phyloP scores from a whole-genome alignment of 257 asterid genomes.

The Solanum dulcamara region DNA sequence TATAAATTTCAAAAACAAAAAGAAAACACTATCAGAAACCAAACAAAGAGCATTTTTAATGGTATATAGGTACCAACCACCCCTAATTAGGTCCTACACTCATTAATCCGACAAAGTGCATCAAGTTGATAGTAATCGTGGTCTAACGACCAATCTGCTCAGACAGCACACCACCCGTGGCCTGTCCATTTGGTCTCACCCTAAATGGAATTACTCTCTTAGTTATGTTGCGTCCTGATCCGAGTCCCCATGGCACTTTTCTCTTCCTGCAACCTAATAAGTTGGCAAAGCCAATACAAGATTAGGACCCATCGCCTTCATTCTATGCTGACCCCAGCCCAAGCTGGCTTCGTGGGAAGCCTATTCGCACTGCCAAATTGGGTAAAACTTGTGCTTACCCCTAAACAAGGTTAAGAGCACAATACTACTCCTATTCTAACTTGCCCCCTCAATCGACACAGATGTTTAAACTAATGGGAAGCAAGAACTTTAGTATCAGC shows the following conservation, averaged over 20 bases:
- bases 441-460: no score
- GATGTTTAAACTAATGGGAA: no score
- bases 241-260: not conserved
- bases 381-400: no score
- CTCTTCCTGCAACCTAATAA: not conserved
- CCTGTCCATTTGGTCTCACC: not conserved
- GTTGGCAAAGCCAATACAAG: not conserved
- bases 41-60: not conserved
- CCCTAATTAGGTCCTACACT: not conserved
- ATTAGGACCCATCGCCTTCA: not conserved
- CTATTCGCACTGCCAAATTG: not conserved
- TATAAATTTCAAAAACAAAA: not conserved
- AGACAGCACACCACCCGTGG: not conserved
- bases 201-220: not conserved
- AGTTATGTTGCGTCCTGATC: not conserved
- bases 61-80: no score
- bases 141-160: not conserved
- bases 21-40: not conserved
- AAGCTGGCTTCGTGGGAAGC: not conserved
- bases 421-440: no score
- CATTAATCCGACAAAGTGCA: not conserved
- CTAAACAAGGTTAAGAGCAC: no score
- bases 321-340: not conserved
- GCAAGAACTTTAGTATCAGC: no score
- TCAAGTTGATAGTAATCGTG: not conserved